These are phyloP conservation scores for Tulasnella sp. DNA, from an alignment of 768 basidiomycete genomes.

Conservation along the genomic window DNA sequence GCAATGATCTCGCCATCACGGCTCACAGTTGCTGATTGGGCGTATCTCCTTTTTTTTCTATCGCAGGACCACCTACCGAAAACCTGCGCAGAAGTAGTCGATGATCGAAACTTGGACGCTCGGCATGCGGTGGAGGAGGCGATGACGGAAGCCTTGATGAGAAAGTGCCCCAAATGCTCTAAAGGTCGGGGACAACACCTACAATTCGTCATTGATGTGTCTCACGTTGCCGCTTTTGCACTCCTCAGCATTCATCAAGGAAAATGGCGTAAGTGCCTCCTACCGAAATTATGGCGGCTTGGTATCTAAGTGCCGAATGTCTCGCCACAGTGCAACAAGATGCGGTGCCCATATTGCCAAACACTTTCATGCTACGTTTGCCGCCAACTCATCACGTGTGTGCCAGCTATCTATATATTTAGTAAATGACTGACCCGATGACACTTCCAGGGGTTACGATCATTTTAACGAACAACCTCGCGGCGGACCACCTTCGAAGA, in stretches of 20 bases:
- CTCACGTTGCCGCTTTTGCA: slow-evolving; percentile 22
- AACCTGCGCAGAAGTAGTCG: slow-evolving; percentile 75
- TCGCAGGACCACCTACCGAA: slow-evolving; percentile 73
- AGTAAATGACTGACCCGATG: not conserved
- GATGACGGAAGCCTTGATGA: slow-evolving; percentile 81
- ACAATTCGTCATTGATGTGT: not conserved
- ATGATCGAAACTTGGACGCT: slow-evolving; percentile 68
- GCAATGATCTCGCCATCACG: not conserved
- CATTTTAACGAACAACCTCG: slow-evolving; percentile 50
- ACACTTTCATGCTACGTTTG: slow-evolving; percentile 84
- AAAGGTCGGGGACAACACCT: slow-evolving; percentile 51
- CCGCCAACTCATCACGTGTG: slow-evolving; percentile 52
- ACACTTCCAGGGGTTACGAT: slow-evolving; percentile 52
- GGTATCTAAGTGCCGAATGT: not conserved
- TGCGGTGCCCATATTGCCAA: slow-evolving; percentile 68
- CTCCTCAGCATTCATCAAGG: slow-evolving; percentile 73
- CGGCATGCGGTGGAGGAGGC: slow-evolving; percentile 84
- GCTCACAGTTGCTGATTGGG: no score
- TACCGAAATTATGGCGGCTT: slow-evolving; percentile 22
- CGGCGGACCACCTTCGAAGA: slow-evolving; percentile 30
- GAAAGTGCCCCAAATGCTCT: slow-evolving; percentile 80
- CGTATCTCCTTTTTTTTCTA: not conserved
- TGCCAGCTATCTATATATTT: not conserved
- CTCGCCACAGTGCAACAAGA: slow-evolving; percentile 77
- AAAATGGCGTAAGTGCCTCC: slow-evolving; percentile 54